Conservation (phyloP, 1,284 basidiomycete genomes). For the Cryptococcus maquisensis region DNA sequence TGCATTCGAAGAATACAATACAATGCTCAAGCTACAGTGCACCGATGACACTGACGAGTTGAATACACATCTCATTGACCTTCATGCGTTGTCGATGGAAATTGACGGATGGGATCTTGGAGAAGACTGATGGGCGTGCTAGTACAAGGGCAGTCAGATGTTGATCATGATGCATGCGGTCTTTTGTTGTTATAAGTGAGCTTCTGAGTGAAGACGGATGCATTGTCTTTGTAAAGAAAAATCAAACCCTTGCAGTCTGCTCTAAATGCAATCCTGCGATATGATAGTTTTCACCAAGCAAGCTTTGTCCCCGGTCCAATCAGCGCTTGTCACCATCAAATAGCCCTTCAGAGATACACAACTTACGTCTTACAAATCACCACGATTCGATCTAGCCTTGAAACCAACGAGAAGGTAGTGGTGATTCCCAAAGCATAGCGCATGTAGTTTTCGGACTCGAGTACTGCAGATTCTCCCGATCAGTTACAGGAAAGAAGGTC, state of each 20-base stretch:
- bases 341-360: neutral
- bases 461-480: constrained; percentile 16
- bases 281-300: constrained; percentile 45
- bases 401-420: constrained; percentile 42
- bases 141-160: no score
- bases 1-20: constrained; percentile 84
- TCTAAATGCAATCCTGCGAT: constrained; percentile 32
- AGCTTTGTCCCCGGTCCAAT: constrained; percentile 9
- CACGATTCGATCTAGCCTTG: constrained; percentile 40
- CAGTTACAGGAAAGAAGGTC: neutral
- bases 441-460: constrained; percentile 45
- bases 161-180: no score
- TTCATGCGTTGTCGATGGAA: constrained; percentile 46
- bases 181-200: no score
- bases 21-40: constrained; percentile 81
- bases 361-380: constrained; percentile 45
- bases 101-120: constrained; percentile 35
- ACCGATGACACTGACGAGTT: constrained; percentile 59
- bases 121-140: neutral
- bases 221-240: no score
- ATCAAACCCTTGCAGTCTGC: constrained; percentile 1
- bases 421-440: constrained; percentile 46
- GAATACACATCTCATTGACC: constrained; percentile 48
- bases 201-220: neutral
- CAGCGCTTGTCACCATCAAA: neutral